Evolutionary conservation across 805 yeast species (phyloP), one percentile per base, ranked within the genome.

Genomic region (Danielozyma ontarioensis): DNA sequence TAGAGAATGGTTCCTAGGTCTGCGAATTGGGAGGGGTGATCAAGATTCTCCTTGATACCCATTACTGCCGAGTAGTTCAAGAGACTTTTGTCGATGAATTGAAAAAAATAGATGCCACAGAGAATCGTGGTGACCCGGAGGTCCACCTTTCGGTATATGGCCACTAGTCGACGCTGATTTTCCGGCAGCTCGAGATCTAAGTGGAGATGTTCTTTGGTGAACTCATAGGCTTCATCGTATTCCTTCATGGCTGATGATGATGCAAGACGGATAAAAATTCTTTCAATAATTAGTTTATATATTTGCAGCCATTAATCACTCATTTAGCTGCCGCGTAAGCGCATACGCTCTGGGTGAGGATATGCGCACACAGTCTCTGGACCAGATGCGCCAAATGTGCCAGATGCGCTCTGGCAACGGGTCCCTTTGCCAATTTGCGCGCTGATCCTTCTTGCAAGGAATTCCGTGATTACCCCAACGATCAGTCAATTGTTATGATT

Each of bases 31-130:
- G 73, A 62, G 19, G 27, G 12, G 5, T 68, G 60, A 25, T 59
- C 56, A 39, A 75, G 57, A 44, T 74, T 64, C 2, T 60, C 50
- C 45, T 69, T 72, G 43, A 78, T 74, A 1, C 83, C 83, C 81
- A 78, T 73, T 1, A 78, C 77, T 12, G 79, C 79, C 2, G 83
- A 79, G 46, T 77, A 75, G 41, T 77, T 76, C 25, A 74, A 53
- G 32, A 78, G 53, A n/a, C 74, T 64, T 45, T 78, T 78, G 42
- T 78, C 84, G 35, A 77, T 55, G 43, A 74, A 74, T 57, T 77
- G 80, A 13, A 76, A 53, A 35, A 77, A 68, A 42, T 78, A 78
- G 11, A 75, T 67, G 24, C 66, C 57, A 42, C 80, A 72, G 42
- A 78, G 51, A 18, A 76, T 53, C 0, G 78, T 65, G 50, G 76